phyloP scores from a whole-genome alignment of 129 eudicot species.

The Oenanthe sinensis region DNA sequence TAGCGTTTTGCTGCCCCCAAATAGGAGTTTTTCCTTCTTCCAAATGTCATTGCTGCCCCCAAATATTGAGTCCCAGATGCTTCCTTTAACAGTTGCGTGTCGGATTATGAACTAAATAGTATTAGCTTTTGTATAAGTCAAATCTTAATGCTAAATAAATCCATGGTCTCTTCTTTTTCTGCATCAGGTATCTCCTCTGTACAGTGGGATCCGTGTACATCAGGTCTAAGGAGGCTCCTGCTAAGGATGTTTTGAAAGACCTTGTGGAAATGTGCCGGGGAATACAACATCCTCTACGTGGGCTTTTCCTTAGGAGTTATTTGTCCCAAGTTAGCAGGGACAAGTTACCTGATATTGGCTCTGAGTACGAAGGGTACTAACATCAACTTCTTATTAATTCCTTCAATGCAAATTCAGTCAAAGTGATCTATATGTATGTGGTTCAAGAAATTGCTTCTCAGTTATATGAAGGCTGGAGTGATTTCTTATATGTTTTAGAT shows the following conservation, averaged over 20 bases:
- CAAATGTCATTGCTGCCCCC: too few relatives aligned
- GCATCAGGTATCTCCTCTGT: conserved; percentile 81
- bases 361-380: conserved; percentile 89
- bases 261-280: conserved; percentile 98
- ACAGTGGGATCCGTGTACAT: conserved; percentile 95
- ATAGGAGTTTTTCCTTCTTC: too few relatives aligned
- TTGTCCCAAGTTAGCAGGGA: conserved; percentile 91
- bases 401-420: background rate
- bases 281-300: conserved; percentile 90
- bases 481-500: background rate
- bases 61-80: background rate
- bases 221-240: conserved; percentile 90
- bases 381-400: background rate
- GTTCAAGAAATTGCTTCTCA: conserved; percentile 10
- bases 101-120: background rate
- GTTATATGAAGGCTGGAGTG: background rate
- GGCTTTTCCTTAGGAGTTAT: conserved; percentile 86
- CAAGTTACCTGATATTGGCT: conserved; percentile 89
- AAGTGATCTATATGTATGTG: background rate
- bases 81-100: background rate
- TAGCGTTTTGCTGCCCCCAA: too few relatives aligned
- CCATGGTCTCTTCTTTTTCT: conserved; percentile 15
- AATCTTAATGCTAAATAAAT: background rate
- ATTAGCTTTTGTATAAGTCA: background rate
- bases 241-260: conserved; percentile 89